These are phyloP conservation scores for Retiboletus flavoniger DNA, from an alignment of 1,284 basidiomycete genomes.

Conservation along the genomic window DNA sequence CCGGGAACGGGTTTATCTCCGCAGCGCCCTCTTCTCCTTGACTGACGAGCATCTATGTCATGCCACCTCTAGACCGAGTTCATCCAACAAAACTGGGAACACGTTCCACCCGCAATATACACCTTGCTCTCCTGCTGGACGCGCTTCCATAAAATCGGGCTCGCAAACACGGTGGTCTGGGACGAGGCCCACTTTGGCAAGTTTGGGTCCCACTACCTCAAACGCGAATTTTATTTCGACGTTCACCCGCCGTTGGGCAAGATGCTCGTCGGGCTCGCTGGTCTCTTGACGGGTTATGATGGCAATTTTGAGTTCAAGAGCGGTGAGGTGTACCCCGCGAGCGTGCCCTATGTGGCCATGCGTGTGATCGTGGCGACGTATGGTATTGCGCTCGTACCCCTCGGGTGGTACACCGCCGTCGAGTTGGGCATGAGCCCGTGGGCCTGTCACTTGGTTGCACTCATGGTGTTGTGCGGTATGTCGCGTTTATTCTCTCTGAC, in stretches of 20 bases:
- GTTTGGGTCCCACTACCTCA: conserved; percentile 95
- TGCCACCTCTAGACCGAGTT: conserved; percentile 61
- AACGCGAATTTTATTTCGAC: conserved; percentile 94
- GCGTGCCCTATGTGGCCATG: conserved; percentile 93
- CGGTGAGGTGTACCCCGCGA: conserved; percentile 80
- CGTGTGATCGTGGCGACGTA: conserved; percentile 92
- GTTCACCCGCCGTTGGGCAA: conserved; percentile 99
- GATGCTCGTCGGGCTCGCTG: conserved; percentile 96
- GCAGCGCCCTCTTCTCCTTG: not conserved
- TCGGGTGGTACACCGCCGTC: conserved; percentile 96
- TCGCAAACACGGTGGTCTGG: conserved; percentile 88
- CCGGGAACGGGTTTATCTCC: conserved; percentile 6
- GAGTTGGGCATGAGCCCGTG: conserved; percentile 91
- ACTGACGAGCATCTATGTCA: not conserved
- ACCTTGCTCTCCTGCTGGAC: conserved; percentile 93
- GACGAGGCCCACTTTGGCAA: conserved; percentile 99
- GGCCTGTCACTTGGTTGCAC: conserved; percentile 86
- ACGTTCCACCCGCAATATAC: conserved; percentile 82
- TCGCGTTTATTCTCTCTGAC: conserved; percentile 10
- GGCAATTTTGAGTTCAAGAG: conserved; percentile 95
- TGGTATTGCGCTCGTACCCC: conserved; percentile 92
- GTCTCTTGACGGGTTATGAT: conserved; percentile 88
- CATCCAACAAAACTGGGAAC: conserved; percentile 78
- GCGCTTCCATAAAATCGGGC: conserved; percentile 93
- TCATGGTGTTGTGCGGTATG: conserved; percentile 91